Base-by-base conservation (phyloP, 371 early-diverging fungal species). In the Phascolomyces articulosus region DNA sequence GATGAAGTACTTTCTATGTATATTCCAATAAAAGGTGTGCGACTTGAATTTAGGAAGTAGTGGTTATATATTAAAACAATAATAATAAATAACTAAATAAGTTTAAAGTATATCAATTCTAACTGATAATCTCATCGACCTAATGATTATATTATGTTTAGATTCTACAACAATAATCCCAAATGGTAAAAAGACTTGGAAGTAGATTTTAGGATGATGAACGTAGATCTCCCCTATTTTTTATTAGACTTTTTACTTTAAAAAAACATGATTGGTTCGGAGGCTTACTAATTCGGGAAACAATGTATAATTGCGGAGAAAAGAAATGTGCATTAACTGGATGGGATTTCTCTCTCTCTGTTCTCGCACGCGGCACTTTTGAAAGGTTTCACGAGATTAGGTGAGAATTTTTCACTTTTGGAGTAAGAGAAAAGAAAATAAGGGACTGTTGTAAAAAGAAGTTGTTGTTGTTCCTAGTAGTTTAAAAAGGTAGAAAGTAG, bases 321-420 rank as follows among this genome's bases (percentile, higher is more conserved):
- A n/a, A 47, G 51, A 24, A 4, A 6, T 9, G 11, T 24, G 51
- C 51, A 51, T 51, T 51, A 51, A 51, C 51, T 20, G 24, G 26
- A 51, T n/a, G n/a, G n/a, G n/a, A n/a, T n/a, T n/a, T n/a, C n/a
- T n/a, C n/a, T n/a, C n/a, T n/a, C n/a, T n/a, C n/a, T n/a, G n/a
- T n/a, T 24, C 51, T 51, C 51, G 51, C 51, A 51, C 51, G 23
- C 51, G 51, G 51, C 24, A 51, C n/a, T n/a, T 51, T 44, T 51
- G 51, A 51, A 51, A 24, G 24, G 51, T 51, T 3, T 7, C n/a
- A 51, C 51, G 7, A 51, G 26, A 20, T 44, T 44, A 44, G 16
- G 44, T n/a, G n/a, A 51, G 28, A 51, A 51, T 51, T 11, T 20
- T 10, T 20, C n/a, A 1, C 2, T 34, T 34, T 34, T 34, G 34